Evolutionary conservation across 2,329 filamentous ascomycete species (phyloP), one percentile per base, ranked within the genome.

Genomic region (Colletotrichum agaves): DNA sequence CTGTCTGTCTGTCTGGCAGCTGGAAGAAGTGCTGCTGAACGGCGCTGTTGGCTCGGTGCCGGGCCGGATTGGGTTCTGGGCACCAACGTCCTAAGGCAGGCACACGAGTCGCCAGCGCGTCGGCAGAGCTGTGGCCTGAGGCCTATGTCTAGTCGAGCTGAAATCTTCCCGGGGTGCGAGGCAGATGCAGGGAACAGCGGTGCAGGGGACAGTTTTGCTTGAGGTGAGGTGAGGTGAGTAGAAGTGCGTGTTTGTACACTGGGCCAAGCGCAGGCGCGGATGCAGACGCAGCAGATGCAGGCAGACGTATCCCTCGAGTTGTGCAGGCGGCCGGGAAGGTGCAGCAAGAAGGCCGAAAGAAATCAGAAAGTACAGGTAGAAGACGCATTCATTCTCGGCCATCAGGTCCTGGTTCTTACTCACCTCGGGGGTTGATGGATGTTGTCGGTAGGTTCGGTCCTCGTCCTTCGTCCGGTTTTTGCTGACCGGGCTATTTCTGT

Each of bases 1-100:
- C 27, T 27, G 6, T 27, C 27, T 27, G 27, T 2, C 35, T 37
- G 31, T 47, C 23, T 55, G 47, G n/a, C 37, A 47, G 17, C 15
- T 17, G 43, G n/a, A 11, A 35, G 27, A 33, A 39, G 41, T 37
- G 31, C 37, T 47, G 10, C 39, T 55, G 63, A 21, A 19, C 39
- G 19, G 41, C 50, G 39, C 23, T 52, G 53, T 67, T 63, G 61
- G 64, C 64, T 67, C 53, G 39, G 61, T 67, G 61, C 64, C 61
- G 61, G 64, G 31, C 61, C 53, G 61, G 61, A n/a, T 59, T 56
- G 46, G 46, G 46, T 37, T 37, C 11, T 37, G 35, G 35, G 35
- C 35, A 37, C 6, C 35, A 37, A 37, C 35, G 35, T 37, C 35
- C 35, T 37, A 37, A 37, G 35, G 35, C 35, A 37, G 35, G 43